Conservation (phyloP, 2,329 filamentous ascomycete genomes). For the Graphium sp. region DNA sequence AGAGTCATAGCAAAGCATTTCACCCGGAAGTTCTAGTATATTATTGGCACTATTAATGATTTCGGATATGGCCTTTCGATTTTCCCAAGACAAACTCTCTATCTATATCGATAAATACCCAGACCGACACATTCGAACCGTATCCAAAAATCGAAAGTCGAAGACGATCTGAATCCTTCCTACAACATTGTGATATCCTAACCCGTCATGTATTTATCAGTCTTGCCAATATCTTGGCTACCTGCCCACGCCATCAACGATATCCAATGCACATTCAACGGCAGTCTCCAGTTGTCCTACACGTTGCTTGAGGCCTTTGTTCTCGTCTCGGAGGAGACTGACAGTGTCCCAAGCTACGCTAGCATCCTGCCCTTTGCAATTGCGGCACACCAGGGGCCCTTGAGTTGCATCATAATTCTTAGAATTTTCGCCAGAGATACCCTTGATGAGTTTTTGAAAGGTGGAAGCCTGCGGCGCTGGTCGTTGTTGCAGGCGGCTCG, state of each 20-base stretch:
- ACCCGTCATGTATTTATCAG: too few species aligned
- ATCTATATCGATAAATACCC: too few species aligned
- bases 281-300: conserved; percentile 41
- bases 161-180: too few species aligned
- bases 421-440: conserved; percentile 18
- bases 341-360: conserved; percentile 50
- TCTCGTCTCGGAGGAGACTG: conserved; percentile 43
- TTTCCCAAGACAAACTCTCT: too few species aligned
- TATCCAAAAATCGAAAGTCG: too few species aligned
- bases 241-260: conserved; percentile 36
- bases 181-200: too few species aligned
- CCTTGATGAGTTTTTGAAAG: conserved; percentile 23
- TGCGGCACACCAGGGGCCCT: conserved; percentile 21
- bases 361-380: conserved; percentile 40
- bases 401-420: conserved; percentile 11
- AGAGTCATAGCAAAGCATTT: too few species aligned
- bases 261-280: conserved; percentile 43
- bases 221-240: too few species aligned
- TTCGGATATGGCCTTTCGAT: too few species aligned
- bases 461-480: conserved; percentile 9
- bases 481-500: conserved; percentile 10
- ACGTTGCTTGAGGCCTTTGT: conserved; percentile 40
- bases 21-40: too few species aligned
- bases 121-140: too few species aligned
- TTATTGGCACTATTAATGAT: too few species aligned